phyloP scores from a whole-genome alignment of 1,139 yeast species.

The Pichia sp. region DNA sequence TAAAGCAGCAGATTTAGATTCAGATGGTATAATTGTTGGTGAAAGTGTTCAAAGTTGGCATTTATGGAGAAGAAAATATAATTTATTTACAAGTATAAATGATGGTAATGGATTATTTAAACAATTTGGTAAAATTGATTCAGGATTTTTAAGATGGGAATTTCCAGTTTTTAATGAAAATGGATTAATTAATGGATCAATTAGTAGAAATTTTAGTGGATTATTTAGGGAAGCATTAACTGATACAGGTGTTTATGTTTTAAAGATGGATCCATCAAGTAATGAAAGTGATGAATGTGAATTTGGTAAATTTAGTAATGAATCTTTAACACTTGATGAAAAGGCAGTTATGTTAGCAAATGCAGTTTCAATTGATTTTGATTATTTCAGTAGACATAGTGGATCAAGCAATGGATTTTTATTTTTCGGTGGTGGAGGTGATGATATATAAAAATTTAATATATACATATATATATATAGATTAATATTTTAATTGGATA shows the following conservation, averaged over 20 bases:
- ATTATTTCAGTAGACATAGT: conserved; percentile 46
- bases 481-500: no score
- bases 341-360: conserved; percentile 79
- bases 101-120: conserved; percentile 37
- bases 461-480: no score
- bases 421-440: no score
- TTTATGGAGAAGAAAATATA: conserved; percentile 80
- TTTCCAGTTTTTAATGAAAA: conserved; percentile 64
- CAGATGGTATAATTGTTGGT: conserved; percentile 51
- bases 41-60: conserved; percentile 92
- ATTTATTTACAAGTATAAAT: conserved; percentile 43
- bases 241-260: conserved; percentile 84
- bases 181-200: conserved; percentile 61
- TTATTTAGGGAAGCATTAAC: conserved; percentile 85
- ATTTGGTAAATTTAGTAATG: conserved; percentile 30
- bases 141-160: conserved; percentile 78
- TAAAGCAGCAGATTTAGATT: conserved; percentile 1
- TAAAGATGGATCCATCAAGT: conserved; percentile 71
- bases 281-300: conserved; percentile 44
- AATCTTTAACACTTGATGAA: conserved; percentile 59
- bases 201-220: conserved; percentile 93
- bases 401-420: no score
- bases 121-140: conserved; percentile 79
- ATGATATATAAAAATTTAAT: no score
- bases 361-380: conserved; percentile 88